These are phyloP conservation scores for Strombidium stylifer DNA, from an alignment of 73 alveolate species.

Conservation along the genomic window DNA sequence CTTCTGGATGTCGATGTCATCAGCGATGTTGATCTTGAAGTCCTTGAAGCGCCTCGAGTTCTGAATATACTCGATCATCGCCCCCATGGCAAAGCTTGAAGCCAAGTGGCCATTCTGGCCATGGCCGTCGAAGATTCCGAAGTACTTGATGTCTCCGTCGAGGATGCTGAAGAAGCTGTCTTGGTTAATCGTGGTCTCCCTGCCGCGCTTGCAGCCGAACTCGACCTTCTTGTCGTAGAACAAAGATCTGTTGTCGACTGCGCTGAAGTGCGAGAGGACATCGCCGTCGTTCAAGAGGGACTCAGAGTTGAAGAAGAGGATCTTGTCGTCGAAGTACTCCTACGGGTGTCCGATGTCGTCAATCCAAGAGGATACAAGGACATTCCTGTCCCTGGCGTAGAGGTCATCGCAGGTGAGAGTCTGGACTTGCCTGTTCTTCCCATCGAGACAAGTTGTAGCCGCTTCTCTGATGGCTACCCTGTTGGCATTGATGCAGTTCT, in stretches of 20 bases:
- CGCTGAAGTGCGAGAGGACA: slow-evolving; percentile 8
- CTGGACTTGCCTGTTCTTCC: too few species aligned
- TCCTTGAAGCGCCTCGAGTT: too few species aligned
- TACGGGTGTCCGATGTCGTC: too few species aligned
- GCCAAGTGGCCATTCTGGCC: slow-evolving; percentile 77
- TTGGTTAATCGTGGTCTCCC: slow-evolving; percentile 32
- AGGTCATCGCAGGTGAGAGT: too few species aligned
- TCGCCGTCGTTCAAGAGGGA: background rate
- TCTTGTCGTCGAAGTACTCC: slow-evolving; percentile 28
- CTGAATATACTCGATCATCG: slow-evolving; percentile 43
- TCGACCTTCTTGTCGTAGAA: slow-evolving; percentile 40
- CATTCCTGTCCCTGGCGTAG: too few species aligned
- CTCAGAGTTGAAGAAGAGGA: slow-evolving; percentile 20
- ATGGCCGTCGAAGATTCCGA: slow-evolving; percentile 82
- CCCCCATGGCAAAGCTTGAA: slow-evolving; percentile 56
- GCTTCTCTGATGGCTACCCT: too few species aligned
- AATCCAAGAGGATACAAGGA: too few species aligned
- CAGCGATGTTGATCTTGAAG: background rate
- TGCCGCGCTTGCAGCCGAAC: slow-evolving; percentile 51
- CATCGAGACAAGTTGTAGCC: too few species aligned
- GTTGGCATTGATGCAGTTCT: too few species aligned
- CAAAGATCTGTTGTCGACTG: slow-evolving; percentile 18
- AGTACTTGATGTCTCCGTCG: slow-evolving; percentile 45
- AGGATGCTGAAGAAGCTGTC: slow-evolving; percentile 54
- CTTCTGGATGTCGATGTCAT: slow-evolving; percentile 1